Evolutionary conservation across 2,329 filamentous ascomycete species (phyloP), one percentile per base, ranked within the genome.

Genomic region (Pseudocercospora fijiensis): DNA sequence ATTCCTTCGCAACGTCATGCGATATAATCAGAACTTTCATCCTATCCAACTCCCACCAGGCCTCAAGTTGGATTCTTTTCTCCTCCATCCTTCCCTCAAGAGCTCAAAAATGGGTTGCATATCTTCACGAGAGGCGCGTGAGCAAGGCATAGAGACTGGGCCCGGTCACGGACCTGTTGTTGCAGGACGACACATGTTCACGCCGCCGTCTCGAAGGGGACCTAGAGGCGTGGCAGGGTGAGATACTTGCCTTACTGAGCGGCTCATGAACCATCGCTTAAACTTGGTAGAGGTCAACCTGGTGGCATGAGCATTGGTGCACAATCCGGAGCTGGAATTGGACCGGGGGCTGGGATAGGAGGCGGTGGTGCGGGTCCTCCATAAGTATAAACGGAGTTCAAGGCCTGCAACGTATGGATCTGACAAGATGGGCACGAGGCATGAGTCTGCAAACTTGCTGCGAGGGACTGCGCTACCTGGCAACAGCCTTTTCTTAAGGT

Each of bases 151-250:
- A 20, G 45, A 51, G 28, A 22, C 47, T 22, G 9, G 57, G 20
- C 57, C 57, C 3, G 57, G 57, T 24, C 43, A 51, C 10, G 57
- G 57, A 24, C 57, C 57, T 13, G 57, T 60, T 16, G 45, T 60
- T 7, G 28, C n/a, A 18, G 57, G 57, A n/a, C 43, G 49, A 28
- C 57, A 60, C 27, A 60, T 60, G 24, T 60, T 52, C 57, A 60
- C 57, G 4, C 57, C 57, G 18, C 37, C 22, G 1, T 37, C 33
- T 37, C 41, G 43, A 24, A 45, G 57, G 20, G 16, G 43, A 5
- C 45, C 45, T 2, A 24, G 45, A 49, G 16, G 57, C 16, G 52
- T 60, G 57, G 57, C 57, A 13, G 18, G 43, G 45, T 49, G 22
- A 24, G 45, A 20, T 9, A 20, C 45, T 6, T 22, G 3, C 18